Evolutionary conservation across 2,329 filamentous ascomycete species (phyloP), one percentile per base, ranked within the genome.

Genomic region (Cercospora sojina): DNA sequence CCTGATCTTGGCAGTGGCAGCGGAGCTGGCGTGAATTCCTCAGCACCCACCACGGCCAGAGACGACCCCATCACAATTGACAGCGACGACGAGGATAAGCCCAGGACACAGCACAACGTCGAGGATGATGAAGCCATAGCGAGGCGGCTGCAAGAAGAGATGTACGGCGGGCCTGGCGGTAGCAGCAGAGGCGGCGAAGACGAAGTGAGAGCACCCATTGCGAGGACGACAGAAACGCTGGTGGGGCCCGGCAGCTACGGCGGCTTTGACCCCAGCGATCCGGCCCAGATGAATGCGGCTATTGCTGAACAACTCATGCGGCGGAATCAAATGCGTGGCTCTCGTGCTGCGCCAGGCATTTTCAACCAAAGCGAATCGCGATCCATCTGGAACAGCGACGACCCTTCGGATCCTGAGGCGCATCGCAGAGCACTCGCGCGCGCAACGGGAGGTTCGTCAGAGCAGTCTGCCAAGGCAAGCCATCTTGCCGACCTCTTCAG

Each of bases 91-190:
- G 78, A 81, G 62, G 79, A 80, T 69, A 59, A 74, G 58, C 68
- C 74, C 51, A 65, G 49, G 41, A 62, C 62, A 29, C 66, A 74
- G n/a, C 70, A 68, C 35, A 67, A 67, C 1, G 64, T 79, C 84
- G 93, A 97, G 70, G 93, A 97, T 74, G 95, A 99, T 75, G 93
- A 92, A 61, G 93, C 91, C 51, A 94, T 98, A 88, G 95, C 95
- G 6, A 88, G 93, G 77, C 87, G 91, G 65, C 79, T 99, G 67
- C 95, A 99, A 78, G 91, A 99, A 75, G 93, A 99, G 79, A 86
- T 97, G 76, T 98, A 97, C 74, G 85, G 86, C 61, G 85, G 80
- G 53, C 79, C 70, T 66, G 77, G 75, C 74, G 38, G 79, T 43
- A 81, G 80, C 13, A 80, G 80, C 13, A 80, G 80, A 43, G 81